A percentile compares a stretch with the other conserved stretches of the same genome.
These are phyloP conservation scores for Aspergillus steynii DNA, from an alignment of 495 filamentous ascomycete species.

Conservation along the genomic window DNA sequence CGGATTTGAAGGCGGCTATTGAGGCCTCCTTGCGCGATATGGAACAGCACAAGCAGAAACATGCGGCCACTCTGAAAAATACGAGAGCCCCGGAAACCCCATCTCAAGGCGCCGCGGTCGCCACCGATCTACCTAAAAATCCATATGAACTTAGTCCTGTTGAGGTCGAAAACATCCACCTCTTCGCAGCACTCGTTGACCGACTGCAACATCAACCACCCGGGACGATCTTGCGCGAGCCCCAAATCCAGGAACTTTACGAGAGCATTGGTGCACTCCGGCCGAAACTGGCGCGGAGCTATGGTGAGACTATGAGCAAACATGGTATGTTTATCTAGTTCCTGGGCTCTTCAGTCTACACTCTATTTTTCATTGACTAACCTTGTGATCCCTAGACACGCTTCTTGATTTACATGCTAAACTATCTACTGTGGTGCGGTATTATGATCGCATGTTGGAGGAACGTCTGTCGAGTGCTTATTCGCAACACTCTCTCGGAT, in stretches of 20 bases:
- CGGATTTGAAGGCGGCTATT: slow-evolving; percentile 93
- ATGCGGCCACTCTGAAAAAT: slow-evolving; percentile 77
- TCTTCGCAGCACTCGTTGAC: slow-evolving; percentile 93
- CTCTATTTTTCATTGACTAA: slow-evolving; percentile 25
- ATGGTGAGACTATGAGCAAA: slow-evolving; percentile 99
- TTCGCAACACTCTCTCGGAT: slow-evolving; percentile 66
- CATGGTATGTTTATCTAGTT: slow-evolving; percentile 63
- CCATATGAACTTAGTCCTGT: slow-evolving; percentile 93
- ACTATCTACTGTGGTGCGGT: slow-evolving; percentile 94
- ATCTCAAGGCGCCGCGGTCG: slow-evolving; percentile 24
- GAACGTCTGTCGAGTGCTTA: slow-evolving; percentile 92
- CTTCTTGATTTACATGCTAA: slow-evolving; percentile 93
- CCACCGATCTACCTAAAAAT: slow-evolving; percentile 67
- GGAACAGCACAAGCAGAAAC: slow-evolving; percentile 94
- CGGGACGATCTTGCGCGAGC: slow-evolving; percentile 90
- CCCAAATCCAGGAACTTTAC: slow-evolving; percentile 97
- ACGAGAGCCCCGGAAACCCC: slow-evolving; percentile 36
- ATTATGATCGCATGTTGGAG: slow-evolving; percentile 97
- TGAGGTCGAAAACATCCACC: slow-evolving; percentile 95
- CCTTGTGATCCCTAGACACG: slow-evolving; percentile 58
- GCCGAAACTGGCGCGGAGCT: slow-evolving; percentile 92
- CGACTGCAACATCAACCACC: slow-evolving; percentile 93
- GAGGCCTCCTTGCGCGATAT: slow-evolving; percentile 95
- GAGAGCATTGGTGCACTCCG: slow-evolving; percentile 91
- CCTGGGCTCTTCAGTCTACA: background rate